Percentiles rank a stretch among this genome's conserved stretches.
Evolutionary conservation across 192 early-diverging fungal species (phyloP).

Genomic region (Pecoramyces ruminantium): DNA sequence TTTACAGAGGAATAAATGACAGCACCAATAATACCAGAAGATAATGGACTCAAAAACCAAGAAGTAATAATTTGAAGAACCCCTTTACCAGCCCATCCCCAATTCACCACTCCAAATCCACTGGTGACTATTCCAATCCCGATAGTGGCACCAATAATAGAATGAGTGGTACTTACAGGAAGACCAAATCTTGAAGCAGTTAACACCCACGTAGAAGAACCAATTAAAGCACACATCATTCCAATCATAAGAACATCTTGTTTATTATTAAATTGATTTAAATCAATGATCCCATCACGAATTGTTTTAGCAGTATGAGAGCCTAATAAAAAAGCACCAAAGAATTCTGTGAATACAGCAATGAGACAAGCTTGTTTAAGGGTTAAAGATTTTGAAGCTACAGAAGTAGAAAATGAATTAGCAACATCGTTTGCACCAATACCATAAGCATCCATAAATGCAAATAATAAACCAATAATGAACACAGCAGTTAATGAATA

Average conservation of each 20-base stretch:
- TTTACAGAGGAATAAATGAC: too few species aligned
- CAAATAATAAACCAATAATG: conserved; percentile 38
- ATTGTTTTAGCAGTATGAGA: conserved; percentile 58
- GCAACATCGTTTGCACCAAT: conserved; percentile 83
- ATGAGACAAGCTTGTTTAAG: conserved; percentile 54
- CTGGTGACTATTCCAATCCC: background rate
- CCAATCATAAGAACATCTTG: conserved; percentile 67
- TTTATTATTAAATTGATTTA: conserved; percentile 26
- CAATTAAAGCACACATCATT: conserved; percentile 66
- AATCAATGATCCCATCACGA: conserved; percentile 50
- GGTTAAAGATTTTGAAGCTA: conserved; percentile 62
- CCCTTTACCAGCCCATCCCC: too few species aligned
- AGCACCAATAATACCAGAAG: too few species aligned
- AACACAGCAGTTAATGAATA: conserved; percentile 15
- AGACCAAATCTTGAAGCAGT: conserved; percentile 42
- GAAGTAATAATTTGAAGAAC: too few species aligned
- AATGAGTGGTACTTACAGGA: conserved; percentile 67
- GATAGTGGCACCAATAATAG: conserved; percentile 58
- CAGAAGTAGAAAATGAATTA: conserved; percentile 73
- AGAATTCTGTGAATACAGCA: conserved; percentile 68
- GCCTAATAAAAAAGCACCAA: conserved; percentile 61
- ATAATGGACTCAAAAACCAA: too few species aligned
- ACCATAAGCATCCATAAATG: conserved; percentile 54
- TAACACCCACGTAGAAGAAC: conserved; percentile 59
- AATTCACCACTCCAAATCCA: too few species aligned